Evolutionary conservation across 2,329 filamentous ascomycete genomes (phyloP), one percentile per base, ranked within the genome.

Genomic region (Aspergillus hiratsukae): DNA sequence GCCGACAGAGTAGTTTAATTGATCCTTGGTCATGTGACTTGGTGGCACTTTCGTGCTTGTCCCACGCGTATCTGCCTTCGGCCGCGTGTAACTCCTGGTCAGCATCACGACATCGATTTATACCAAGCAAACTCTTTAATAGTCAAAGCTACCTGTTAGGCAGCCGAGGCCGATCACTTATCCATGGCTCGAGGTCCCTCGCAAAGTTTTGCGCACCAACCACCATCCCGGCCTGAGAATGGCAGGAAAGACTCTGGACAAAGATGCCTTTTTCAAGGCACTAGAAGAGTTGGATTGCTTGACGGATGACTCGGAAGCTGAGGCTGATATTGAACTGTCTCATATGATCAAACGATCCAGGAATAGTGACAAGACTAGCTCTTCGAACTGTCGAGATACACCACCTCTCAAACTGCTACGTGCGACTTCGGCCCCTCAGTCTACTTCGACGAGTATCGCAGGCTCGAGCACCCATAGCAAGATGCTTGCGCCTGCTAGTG

Each of bases 181-280:
- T 57, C 43, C 29, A 63, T 66, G 64, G 64, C 56, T 59, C 37
- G 53, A 49, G 11, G 10, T 4, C 29, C 19, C 56, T 50, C 49
- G 43, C 49, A 45, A 27, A 43, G 49, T 48, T 23, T 52, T 49
- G 56, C 58, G 61, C 55, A 52, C 59, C 37, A 55, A 60, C 49
- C 56, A 60, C 55, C 50, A 41, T 49, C 52, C 41, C 25, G 52
- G 37, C 50, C 52, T 41, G 40, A 51, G 61, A 41, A 69, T 70
- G 65, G 60, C 54, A 53, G 54, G 53, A 49, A 53, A 35, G 52
- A 52, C 37, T 27, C 49, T 21, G 6, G 66, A 62, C 57, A 76
- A 76, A 62, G 60, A 64, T 55, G 56, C 60, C 19, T 72, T 77
- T 53, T 76, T 75, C 60, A 62, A 57, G 17, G 68, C 64, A 21